Evolutionary conservation across 192 early-diverging fungal genomes (phyloP).

Genomic region (Gonapodya sp.): DNA sequence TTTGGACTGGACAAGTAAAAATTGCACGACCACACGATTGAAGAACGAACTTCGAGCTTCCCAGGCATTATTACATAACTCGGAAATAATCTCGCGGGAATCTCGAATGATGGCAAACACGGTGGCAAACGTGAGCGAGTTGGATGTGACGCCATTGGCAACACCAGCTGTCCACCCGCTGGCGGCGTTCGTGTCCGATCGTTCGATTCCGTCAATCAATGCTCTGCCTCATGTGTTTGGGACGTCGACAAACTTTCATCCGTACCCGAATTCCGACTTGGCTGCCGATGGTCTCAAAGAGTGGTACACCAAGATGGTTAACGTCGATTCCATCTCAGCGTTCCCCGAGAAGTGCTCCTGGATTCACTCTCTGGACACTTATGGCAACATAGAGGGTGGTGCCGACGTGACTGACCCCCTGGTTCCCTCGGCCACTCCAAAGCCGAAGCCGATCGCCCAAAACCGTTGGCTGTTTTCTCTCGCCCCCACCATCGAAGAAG

Average conservation of each 20-base stretch:
- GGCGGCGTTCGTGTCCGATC: not conserved
- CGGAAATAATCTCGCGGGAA: no score
- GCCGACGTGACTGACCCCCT: not conserved
- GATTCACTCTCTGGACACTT: not conserved
- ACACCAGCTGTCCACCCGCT: not conserved
- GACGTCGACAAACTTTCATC: not conserved
- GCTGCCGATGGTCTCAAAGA: not conserved
- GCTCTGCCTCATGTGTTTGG: not conserved
- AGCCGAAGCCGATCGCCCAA: no score
- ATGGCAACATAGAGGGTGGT: not conserved
- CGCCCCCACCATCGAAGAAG: not conserved
- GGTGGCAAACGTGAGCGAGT: no score
- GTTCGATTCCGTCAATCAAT: not conserved
- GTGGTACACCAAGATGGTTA: not conserved
- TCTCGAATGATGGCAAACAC: no score
- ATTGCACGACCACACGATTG: no score
- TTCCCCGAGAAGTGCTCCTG: not conserved
- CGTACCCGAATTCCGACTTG: not conserved
- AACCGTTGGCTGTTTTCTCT: not conserved
- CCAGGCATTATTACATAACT: no score
- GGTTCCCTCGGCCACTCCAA: no score
- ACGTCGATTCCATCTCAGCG: not conserved
- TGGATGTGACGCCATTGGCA: no score
- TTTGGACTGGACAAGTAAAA: no score
- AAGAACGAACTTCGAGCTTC: no score